A percentile compares a stretch with the other conserved stretches of the same genome.
phyloP scores from a whole-genome alignment of 495 filamentous ascomycete genomes.

The Bathelium albidoporum region DNA sequence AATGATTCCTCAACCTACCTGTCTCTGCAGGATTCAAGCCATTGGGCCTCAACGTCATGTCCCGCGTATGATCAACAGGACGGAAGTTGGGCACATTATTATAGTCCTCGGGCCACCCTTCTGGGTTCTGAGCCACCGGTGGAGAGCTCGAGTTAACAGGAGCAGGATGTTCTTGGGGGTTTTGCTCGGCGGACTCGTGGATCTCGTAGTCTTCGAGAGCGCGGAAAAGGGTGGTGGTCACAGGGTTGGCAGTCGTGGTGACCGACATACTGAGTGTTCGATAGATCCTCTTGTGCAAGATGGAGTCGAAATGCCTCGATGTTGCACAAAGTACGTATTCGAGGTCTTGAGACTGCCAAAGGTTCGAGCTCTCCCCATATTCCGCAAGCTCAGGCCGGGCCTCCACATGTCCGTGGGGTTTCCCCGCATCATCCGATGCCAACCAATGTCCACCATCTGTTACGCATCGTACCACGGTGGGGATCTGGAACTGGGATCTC shows the following conservation, averaged over 20 bases:
- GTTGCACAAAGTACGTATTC: neutral
- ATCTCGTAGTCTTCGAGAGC: slow-evolving; percentile 42
- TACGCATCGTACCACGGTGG: slow-evolving; percentile 19
- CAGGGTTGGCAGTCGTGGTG: slow-evolving; percentile 29
- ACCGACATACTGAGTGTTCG: slow-evolving; percentile 28
- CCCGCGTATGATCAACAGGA: neutral
- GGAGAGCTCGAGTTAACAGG: slow-evolving; percentile 19
- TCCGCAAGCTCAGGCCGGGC: too few relatives aligned
- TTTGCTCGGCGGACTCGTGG: slow-evolving; percentile 30
- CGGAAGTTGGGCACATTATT: neutral
- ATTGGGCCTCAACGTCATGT: neutral
- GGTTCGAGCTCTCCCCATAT: neutral
- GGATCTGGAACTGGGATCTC: too few relatives aligned
- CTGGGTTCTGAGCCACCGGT: slow-evolving; percentile 22
- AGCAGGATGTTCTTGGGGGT: slow-evolving; percentile 8
- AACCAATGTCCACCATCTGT: slow-evolving; percentile 10
- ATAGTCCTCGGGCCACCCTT: slow-evolving; percentile 37
- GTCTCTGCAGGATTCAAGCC: neutral
- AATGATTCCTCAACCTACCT: slow-evolving; percentile 1
- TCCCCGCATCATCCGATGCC: neutral
- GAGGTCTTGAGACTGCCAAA: neutral
- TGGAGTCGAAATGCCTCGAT: too few relatives aligned
- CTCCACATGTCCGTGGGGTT: too few relatives aligned
- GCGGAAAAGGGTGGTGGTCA: slow-evolving; percentile 23
- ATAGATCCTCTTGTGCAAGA: neutral